Conservation (phyloP, 192 early-diverging fungal genomes). For the Entomortierella parvispora region DNA sequence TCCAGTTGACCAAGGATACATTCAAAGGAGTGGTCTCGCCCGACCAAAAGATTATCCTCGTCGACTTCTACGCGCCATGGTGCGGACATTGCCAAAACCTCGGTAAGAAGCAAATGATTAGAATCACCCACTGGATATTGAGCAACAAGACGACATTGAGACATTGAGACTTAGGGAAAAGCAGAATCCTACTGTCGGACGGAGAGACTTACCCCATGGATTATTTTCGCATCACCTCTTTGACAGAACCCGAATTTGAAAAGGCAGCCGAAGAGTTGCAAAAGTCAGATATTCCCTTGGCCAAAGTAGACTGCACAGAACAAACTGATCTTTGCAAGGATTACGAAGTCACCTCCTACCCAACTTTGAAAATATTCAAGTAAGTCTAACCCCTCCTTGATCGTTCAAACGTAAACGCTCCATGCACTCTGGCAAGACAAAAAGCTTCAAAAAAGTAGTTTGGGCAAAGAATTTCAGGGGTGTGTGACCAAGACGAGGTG, state of each 20-base stretch:
- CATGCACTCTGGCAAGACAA: too few species aligned
- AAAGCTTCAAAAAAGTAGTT: too few species aligned
- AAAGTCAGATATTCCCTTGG: slow-evolving; percentile 62
- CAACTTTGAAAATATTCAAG: slow-evolving; percentile 88
- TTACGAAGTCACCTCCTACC: slow-evolving; percentile 84
- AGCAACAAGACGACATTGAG: slow-evolving; percentile 70
- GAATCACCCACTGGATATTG: slow-evolving; percentile 67
- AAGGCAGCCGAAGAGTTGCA: slow-evolving; percentile 64
- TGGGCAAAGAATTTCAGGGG: too few species aligned
- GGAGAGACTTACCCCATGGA: slow-evolving; percentile 54
- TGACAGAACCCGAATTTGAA: slow-evolving; percentile 69
- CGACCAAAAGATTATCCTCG: slow-evolving; percentile 75
- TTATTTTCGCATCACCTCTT: neutral
- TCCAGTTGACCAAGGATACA: slow-evolving; percentile 13
- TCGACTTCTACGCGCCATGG: slow-evolving; percentile 91
- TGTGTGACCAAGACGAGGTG: too few species aligned
- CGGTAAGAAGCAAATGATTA: neutral
- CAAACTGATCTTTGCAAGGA: slow-evolving; percentile 77
- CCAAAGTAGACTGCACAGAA: slow-evolving; percentile 80
- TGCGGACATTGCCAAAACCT: slow-evolving; percentile 86
- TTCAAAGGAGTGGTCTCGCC: slow-evolving; percentile 62
- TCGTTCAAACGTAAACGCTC: too few species aligned
- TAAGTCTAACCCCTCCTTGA: slow-evolving; percentile 54
- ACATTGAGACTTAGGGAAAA: slow-evolving; percentile 59
- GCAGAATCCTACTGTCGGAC: too few species aligned